Evolutionary conservation across 2,329 filamentous ascomycete genomes (phyloP), one percentile per base, ranked within the genome.

Genomic region (Dactylonectria macrodidyma): DNA sequence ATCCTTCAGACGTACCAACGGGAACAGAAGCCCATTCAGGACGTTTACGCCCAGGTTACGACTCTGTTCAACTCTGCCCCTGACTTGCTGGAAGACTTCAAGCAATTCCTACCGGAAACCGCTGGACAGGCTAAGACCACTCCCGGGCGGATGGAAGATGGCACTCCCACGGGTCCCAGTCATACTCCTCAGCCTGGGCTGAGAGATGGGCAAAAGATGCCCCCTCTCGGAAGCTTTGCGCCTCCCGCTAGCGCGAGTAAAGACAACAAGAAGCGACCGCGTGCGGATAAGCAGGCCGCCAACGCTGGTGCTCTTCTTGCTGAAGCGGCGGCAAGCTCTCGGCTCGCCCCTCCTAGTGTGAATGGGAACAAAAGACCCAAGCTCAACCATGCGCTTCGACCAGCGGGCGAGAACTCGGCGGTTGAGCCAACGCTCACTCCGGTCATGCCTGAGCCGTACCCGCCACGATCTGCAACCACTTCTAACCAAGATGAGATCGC

Each of bases 1-100:
- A 99, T 99, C 56, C 85, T 99, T 52, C 96, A 99, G 82, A 99
- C 96, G 2, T 99, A 99, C 77, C 96, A 99, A 81, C 90, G 96
- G 65, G 96, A 99, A 80, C 97, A 96, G 60, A 98, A 98, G 79
- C 97, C 96, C 0, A 99, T 99, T 44, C 95, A 98, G 80, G 96
- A 99, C 81, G 96, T 99, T 3, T 99, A 99, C 80, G 93, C 94
- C 1, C 96, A 99, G 81, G 96, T 99, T 26, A 99, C 97, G 0
- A 93, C 92, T 36, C 86, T 99, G 1, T 99, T 99, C 84, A 95
- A 94, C 78, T 92, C 93, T 5, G 96, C 97, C 0, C 95, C 95
- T 5, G 96, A 99, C 81, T 89, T 99, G 12, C 86, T 99, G 2
- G 96, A 99, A 81, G 96, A 99, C 78, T 99, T 99, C 80, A 99